Evolutionary conservation across 1,284 basidiomycete genomes (phyloP).

Genomic region (Leccinum angustisporum): DNA sequence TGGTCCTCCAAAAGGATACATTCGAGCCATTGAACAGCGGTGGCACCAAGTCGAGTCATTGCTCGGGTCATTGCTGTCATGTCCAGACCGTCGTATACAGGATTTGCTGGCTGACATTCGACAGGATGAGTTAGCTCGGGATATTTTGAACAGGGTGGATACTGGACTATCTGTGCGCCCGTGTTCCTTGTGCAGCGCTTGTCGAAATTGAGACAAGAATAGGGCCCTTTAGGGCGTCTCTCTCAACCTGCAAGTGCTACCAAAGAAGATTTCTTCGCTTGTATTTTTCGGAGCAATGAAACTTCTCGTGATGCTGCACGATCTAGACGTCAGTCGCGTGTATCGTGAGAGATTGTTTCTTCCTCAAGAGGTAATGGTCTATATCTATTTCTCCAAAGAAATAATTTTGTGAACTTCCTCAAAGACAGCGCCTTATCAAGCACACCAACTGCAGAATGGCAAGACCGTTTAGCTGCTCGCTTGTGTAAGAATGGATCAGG

Average conservation of each 20-base stretch:
- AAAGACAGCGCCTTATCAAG: conserved; percentile 60
- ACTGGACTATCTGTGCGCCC: conserved; percentile 65
- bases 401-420: conserved; percentile 12
- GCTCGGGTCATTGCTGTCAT: conserved; percentile 74
- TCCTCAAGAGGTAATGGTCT: conserved; percentile 51
- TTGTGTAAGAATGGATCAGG: conserved; percentile 39
- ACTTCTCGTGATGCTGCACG: conserved; percentile 56
- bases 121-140: conserved; percentile 67
- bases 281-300: conserved; percentile 63
- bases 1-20: conserved; percentile 88
- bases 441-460: conserved; percentile 73
- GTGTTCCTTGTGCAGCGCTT: background rate
- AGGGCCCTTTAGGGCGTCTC: conserved; percentile 66
- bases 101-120: conserved; percentile 66
- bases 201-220: conserved; percentile 8
- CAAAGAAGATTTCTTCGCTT: conserved; percentile 71
- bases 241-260: conserved; percentile 50
- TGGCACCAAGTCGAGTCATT: conserved; percentile 88
- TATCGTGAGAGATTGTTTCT: conserved; percentile 75
- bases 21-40: conserved; percentile 85
- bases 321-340: conserved; percentile 69
- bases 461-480: conserved; percentile 63
- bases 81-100: conserved; percentile 69
- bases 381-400: conserved; percentile 3
- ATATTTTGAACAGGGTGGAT: conserved; percentile 72